Evolutionary conservation across 495 filamentous ascomycete genomes (phyloP), one percentile per base, ranked within the genome.

Genomic region (Immersiella caudata): DNA sequence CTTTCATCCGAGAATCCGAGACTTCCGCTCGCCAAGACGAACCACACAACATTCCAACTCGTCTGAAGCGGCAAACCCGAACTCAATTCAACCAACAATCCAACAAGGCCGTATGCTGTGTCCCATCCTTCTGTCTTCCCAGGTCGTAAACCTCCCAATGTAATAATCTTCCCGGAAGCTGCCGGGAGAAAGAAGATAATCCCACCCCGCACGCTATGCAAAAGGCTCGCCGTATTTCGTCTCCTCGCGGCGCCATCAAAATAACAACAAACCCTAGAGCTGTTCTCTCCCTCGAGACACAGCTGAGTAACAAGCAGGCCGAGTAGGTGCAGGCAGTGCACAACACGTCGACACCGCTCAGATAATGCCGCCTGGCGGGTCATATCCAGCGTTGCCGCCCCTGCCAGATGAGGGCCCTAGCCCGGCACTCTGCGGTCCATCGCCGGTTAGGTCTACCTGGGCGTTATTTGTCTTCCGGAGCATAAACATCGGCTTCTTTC

Each of bases 401-500:
- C 75, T 62, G 35, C 68, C 68, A 11, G 69, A 62, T 1, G 61
- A 24, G 16, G 61, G 33, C 49, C 76, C 76, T 29, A 85, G 66
- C 35, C 83, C 83, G 7, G 82, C 82, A 63, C 83, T 85, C 26
- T 80, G 81, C 7, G 82, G 83, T 2, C 69, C 71, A 26, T 82
- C 82, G 24, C 36, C 68, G 6, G 71, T 68, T 9, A 63, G 29
- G 26, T 81, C 80, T 6, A 73, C 76, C 61, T 79, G 79, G 6
- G 77, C 81, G 29, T 82, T 79, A 60, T 81, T 84, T 22, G 83
- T 85, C 78, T 91, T 92, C 58, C 95, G 82, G 50, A 99, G 79
- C 95, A 99, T 99, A 75, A 98, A 99, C 95, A 99, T 98, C 35
- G 95, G 95, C 75, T 99, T 99, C 77, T 93, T 89, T 14, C 96